phyloP scores from a whole-genome alignment of 805 yeast species.

The Brettanomyces custersianus region DNA sequence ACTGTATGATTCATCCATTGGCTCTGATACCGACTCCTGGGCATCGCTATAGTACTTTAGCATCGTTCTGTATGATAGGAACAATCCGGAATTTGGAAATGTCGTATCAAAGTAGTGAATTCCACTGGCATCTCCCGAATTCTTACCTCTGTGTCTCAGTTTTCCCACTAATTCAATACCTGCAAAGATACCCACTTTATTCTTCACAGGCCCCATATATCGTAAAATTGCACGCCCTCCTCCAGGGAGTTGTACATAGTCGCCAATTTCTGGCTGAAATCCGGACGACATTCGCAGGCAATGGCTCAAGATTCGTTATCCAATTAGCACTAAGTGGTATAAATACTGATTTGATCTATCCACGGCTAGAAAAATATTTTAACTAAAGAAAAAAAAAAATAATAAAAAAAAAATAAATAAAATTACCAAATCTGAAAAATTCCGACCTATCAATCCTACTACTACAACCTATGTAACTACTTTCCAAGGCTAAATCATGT shows the following conservation, averaged over 20 bases:
- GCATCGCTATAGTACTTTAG: constrained; percentile 12
- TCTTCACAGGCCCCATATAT: constrained; percentile 65
- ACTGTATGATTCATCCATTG: not conserved
- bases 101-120: constrained; percentile 56
- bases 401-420: too few relatives aligned
- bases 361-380: too few relatives aligned
- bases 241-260: not conserved
- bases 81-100: constrained; percentile 63
- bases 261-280: not conserved
- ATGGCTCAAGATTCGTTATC: too few relatives aligned
- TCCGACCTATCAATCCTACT: too few relatives aligned
- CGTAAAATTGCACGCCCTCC: constrained; percentile 53
- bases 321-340: too few relatives aligned
- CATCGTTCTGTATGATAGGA: constrained; percentile 48
- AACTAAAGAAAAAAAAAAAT: too few relatives aligned
- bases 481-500: not conserved
- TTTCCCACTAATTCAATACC: constrained; percentile 81
- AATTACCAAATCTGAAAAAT: too few relatives aligned
- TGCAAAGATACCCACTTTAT: constrained; percentile 69
- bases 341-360: too few relatives aligned
- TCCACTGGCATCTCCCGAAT: constrained; percentile 77
- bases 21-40: not conserved
- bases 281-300: not conserved
- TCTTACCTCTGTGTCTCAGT: constrained; percentile 60
- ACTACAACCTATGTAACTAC: too few relatives aligned